Percentiles rank a stretch among this genome's conserved stretches.
These are phyloP conservation scores for Phytophthora colocasiae DNA, from an alignment of 352 stramenopile species.

Conservation along the genomic window DNA sequence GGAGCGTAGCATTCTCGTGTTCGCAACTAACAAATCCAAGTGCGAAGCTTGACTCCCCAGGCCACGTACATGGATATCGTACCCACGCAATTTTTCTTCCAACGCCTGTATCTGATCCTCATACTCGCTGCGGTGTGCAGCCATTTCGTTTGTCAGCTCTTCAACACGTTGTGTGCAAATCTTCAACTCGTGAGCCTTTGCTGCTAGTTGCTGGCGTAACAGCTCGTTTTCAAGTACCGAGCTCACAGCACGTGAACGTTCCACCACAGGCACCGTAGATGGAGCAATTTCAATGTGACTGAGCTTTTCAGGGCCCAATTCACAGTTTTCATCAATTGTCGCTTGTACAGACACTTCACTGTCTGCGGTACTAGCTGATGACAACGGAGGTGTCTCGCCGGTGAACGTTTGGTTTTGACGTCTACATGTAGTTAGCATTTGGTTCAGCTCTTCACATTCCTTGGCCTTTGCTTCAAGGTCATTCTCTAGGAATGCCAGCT, in stretches of 20 bases:
- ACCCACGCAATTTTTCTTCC: slow-evolving; percentile 58
- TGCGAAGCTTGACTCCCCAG: slow-evolving; percentile 52
- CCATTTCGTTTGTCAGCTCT: slow-evolving; percentile 53
- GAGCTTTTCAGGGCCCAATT: slow-evolving; percentile 7
- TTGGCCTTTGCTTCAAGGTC: slow-evolving; percentile 58
- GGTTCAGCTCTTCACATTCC: slow-evolving; percentile 58
- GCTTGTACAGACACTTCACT: slow-evolving; percentile 11
- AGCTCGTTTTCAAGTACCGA: slow-evolving; percentile 56
- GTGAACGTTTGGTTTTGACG: slow-evolving; percentile 9
- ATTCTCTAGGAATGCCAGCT: slow-evolving; percentile 56
- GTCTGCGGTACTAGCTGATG: slow-evolving; percentile 10
- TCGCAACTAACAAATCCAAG: slow-evolving; percentile 58
- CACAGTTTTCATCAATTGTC: slow-evolving; percentile 24
- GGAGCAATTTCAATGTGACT: not conserved
- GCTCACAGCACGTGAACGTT: slow-evolving; percentile 29
- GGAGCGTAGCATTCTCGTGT: slow-evolving; percentile 64
- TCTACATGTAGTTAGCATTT: slow-evolving; percentile 42
- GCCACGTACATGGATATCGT: slow-evolving; percentile 53
- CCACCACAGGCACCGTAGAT: not conserved
- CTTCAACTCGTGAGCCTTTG: slow-evolving; percentile 56
- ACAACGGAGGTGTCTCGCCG: slow-evolving; percentile 16
- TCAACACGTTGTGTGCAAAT: slow-evolving; percentile 53
- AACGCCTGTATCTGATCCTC: slow-evolving; percentile 54
- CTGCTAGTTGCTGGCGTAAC: slow-evolving; percentile 58
- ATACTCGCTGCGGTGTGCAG: slow-evolving; percentile 63